phyloP scores from a whole-genome alignment of 164 flowering plant genomes.

The Stephania cephalantha region DNA sequence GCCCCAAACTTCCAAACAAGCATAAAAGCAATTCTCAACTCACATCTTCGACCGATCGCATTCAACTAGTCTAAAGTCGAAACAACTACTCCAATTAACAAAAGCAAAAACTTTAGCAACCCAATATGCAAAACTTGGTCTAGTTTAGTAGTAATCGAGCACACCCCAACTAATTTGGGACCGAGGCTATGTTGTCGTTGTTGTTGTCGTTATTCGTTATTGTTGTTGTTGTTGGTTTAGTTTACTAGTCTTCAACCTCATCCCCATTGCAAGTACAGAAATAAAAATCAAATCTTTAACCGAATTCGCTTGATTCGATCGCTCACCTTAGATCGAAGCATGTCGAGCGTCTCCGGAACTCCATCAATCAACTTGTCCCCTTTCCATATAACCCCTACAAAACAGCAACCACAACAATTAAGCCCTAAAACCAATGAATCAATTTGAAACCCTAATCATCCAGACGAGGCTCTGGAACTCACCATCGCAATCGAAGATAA shows the following conservation, averaged over 20 bases:
- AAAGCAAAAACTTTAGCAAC: neutral
- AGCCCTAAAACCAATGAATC: neutral
- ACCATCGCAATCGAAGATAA: conserved; percentile 99
- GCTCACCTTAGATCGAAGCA: conserved; percentile 85
- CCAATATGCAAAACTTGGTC: neutral
- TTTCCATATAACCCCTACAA: conserved; percentile 96
- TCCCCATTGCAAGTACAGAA: neutral
- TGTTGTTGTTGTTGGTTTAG: neutral
- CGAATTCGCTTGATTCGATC: neutral
- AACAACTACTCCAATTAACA: neutral
- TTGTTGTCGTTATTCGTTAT: no score
- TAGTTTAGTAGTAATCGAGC: neutral
- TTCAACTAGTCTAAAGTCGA: neutral
- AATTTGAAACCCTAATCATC: neutral
- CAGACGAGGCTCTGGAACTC: neutral
- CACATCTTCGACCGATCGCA: no score
- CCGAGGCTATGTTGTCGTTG: no score
- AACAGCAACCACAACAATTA: neutral
- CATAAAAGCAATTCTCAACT: neutral
- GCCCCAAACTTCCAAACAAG: neutral
- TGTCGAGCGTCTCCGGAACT: conserved; percentile 87
- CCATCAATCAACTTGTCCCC: conserved; percentile 92
- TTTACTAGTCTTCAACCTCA: neutral
- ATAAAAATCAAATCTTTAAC: neutral
- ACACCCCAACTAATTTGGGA: no score